A percentile compares a stretch with the other conserved stretches of the same genome.
These are phyloP conservation scores for Stentor coeruleus DNA, from an alignment of 73 alveolate species.

Conservation along the genomic window DNA sequence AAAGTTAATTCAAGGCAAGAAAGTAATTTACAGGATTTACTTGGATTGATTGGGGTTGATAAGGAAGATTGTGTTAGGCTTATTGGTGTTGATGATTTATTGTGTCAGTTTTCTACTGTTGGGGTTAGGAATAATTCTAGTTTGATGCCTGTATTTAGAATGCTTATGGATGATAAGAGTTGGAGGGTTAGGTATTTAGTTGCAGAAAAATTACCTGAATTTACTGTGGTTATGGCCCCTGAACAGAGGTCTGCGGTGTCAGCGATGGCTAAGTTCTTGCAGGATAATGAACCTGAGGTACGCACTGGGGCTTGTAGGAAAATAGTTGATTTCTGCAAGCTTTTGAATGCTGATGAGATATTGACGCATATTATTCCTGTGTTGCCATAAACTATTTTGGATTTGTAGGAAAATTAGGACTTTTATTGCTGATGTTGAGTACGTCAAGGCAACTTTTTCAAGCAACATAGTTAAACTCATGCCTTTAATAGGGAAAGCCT, in stretches of 20 bases:
- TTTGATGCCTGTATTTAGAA: slow-evolving; percentile 55
- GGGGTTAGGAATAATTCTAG: slow-evolving; percentile 28
- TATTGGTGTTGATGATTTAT: slow-evolving; percentile 55
- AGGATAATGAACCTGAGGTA: slow-evolving; percentile 64
- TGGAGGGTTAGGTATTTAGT: slow-evolving; percentile 65
- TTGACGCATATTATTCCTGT: slow-evolving; percentile 50
- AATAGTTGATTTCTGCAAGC: slow-evolving; percentile 41
- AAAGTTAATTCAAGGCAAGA: slow-evolving; percentile 34
- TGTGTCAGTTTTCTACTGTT: background rate
- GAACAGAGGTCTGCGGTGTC: slow-evolving; percentile 48
- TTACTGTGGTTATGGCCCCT: slow-evolving; percentile 37
- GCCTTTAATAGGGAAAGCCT: slow-evolving; percentile 57
- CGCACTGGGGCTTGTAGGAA: slow-evolving; percentile 62
- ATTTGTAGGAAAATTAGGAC: no score
- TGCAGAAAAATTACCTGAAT: slow-evolving; percentile 50
- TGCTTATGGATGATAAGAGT: slow-evolving; percentile 59
- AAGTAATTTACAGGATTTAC: slow-evolving; percentile 32
- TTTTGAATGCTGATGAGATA: slow-evolving; percentile 46
- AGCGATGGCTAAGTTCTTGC: slow-evolving; percentile 36
- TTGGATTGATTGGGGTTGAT: slow-evolving; percentile 49
- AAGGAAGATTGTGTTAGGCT: slow-evolving; percentile 59
- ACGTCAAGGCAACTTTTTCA: slow-evolving; percentile 73
- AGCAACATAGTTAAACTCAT: slow-evolving; percentile 66
- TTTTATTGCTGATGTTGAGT: slow-evolving; percentile 58
- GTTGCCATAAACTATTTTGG: no score